Conservation (phyloP, 1,284 basidiomycete species). For the Puccinia horiana region DNA sequence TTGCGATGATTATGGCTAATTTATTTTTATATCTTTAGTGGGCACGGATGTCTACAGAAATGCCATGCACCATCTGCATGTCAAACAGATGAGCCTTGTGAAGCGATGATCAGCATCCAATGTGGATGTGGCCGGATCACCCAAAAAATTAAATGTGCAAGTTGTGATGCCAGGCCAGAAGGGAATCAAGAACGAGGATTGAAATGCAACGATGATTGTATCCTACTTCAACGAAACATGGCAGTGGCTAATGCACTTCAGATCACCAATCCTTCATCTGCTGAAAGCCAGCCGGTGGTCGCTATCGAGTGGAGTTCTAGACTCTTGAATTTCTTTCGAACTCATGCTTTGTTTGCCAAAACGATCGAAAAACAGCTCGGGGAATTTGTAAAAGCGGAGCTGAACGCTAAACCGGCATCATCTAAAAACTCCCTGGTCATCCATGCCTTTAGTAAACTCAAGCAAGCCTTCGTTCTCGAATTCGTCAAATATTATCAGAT, state of each 20-base stretch:
- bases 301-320: slow-evolving; percentile 15
- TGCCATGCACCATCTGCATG: slow-evolving; percentile 45
- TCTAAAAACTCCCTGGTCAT: slow-evolving; percentile 4
- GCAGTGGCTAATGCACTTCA: slow-evolving; percentile 26
- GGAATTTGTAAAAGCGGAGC: slow-evolving; percentile 16
- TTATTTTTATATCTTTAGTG: slow-evolving; percentile 12
- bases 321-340: slow-evolving; percentile 30
- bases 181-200: slow-evolving; percentile 37
- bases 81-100: slow-evolving; percentile 27
- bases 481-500: slow-evolving; percentile 25
- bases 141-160: slow-evolving; percentile 32
- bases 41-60: slow-evolving; percentile 32
- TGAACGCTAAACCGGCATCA: neutral
- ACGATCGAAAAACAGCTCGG: slow-evolving; percentile 35
- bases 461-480: slow-evolving; percentile 25
- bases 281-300: neutral
- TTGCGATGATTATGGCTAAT: neutral
- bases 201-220: slow-evolving; percentile 43
- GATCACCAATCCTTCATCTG: neutral
- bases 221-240: slow-evolving; percentile 15
- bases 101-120: slow-evolving; percentile 24
- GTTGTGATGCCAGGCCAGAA: slow-evolving; percentile 30
- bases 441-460: slow-evolving; percentile 17
- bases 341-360: slow-evolving; percentile 27
- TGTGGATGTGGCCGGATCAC: slow-evolving; percentile 42